Base-by-base conservation (phyloP, 139 green algal genomes). In the Coelastrella sp. region DNA sequence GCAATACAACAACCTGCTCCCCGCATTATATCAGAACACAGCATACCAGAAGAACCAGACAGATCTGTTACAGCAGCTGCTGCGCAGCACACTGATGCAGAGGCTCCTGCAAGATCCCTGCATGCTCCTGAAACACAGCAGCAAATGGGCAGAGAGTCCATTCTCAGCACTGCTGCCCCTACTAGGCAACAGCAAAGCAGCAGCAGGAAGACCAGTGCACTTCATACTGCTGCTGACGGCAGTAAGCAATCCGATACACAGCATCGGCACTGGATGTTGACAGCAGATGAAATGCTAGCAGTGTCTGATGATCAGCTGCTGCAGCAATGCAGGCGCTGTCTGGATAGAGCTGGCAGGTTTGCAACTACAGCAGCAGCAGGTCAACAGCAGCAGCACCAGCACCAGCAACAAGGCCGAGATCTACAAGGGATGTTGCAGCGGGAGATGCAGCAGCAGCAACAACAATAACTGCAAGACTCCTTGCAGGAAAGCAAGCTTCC, bases 291-390 rank as follows among this genome's bases (percentile, higher is more conserved):
- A 43, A 81, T 64, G 48, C 45, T 64, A 8, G 48, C 45, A 5
- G 45, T 41, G 11, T 67, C 19, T 45, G 45, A 81, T 50, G 48
- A 67, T n/a, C 72, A 81, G 74, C 74, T 71, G 50, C 51, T 71
- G 74, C 27, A 51, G 51, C 51, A 68, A 30, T 38, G 32, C 17
- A 60, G 64, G 74, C 74, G 9, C 25, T 68, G 74, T 32, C 38
- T 51, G 9, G 45, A 27, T 21, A 41, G 25, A 17, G 72, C 38
- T 25, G 50, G 32, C 4, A 35, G 35, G 53, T 32, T 1, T 32
- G 53, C 21, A 64, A 64, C 17, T 32, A 30, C 68, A 78, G 68
- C 68, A 51, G 34, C 9, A 78, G 37, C 68, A 53, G 19, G 38
- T 25, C 66, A 38, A 32, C 66, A 75, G 27, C n/a, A 3, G 66